Evolutionary conservation across 495 filamentous ascomycete species (phyloP), one percentile per base, ranked within the genome.

Genomic region (Xylaria nigripes): DNA sequence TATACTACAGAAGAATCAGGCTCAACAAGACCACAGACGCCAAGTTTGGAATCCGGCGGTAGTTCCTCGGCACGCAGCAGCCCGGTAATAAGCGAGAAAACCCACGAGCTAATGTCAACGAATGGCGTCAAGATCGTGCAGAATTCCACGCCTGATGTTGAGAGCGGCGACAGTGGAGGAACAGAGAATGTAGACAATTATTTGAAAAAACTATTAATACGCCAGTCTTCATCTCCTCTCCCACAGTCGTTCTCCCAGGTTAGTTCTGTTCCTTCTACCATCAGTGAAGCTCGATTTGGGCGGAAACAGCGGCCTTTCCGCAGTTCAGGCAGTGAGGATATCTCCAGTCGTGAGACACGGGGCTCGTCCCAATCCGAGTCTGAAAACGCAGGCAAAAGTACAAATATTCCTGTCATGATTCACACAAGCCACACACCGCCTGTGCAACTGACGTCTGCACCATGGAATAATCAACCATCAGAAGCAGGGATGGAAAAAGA

Each of bases 1-100:
- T 23, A 57, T 56, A 57, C 13, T 61, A 64, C 53, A n/a, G 44
- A 29, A 36, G 53, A 40, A 22, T 49, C 44, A 2, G 40, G 23
- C 8, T 57, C 54, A 24, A 57, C 38, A 38, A 38, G 38, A 41
- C 54, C 54, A 22, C 41, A 23, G 41, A 57, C 54, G 19, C 54
- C 54, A 18, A 48, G 48, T 18, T 12, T 57, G 13, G 32, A 45
- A 4, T 40, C 22, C 18, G 54, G 48, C 6, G 46, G 54, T 10
- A 51, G 48, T 24, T 29, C 47, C 3, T 57, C 54, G 23, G 23
- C 42, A 38, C 54, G 54, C 2, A 57, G 54, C 24, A 51, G 40
- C 44, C 2, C 38, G 8, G 10, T 57, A 32, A n/a, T 30, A 1
- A 57, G 30, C 22, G 48, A 48, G 10, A 57, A 38, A 16, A 7